Evolutionary conservation across 129 eudicot genomes (phyloP).

Genomic region (Centaurea solstitialis): DNA sequence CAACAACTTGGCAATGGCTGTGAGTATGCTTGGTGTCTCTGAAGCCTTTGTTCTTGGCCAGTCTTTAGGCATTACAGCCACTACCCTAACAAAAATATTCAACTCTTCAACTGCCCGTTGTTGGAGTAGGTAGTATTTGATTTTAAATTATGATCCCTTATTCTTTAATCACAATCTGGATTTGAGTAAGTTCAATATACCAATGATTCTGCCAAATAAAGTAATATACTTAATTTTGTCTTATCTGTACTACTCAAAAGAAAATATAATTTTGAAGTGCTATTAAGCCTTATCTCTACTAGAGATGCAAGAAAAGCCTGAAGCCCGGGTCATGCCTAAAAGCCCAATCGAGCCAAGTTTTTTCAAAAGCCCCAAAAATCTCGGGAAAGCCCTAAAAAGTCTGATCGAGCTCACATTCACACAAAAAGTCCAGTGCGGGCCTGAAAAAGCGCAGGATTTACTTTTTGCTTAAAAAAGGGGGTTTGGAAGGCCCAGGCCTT

Average conservation of each 20-base stretch:
- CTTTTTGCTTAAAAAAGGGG: background rate
- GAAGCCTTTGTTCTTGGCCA: conserved; percentile 93
- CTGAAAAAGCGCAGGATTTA: background rate
- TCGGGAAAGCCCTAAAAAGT: background rate
- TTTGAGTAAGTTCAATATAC: background rate
- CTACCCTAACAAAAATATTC: conserved; percentile 73
- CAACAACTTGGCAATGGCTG: conserved; percentile 94
- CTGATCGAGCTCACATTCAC: background rate
- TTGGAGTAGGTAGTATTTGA: conserved; percentile 77
- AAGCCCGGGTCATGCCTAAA: background rate
- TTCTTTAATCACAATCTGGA: background rate
- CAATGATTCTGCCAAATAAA: background rate
- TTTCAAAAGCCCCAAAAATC: background rate
- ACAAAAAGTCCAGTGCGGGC: background rate
- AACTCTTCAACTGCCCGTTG: conserved; percentile 92
- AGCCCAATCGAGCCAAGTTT: background rate
- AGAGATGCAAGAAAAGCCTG: background rate
- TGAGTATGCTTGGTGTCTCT: conserved; percentile 88
- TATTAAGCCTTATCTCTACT: background rate
- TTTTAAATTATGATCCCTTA: background rate
- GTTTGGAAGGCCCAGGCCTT: background rate
- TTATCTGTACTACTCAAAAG: background rate
- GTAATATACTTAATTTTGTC: background rate
- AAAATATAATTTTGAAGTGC: background rate
- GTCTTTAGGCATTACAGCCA: conserved; percentile 68